Evolutionary conservation across 2,329 filamentous ascomycete species (phyloP).

Genomic region (Raffaelea ambrosiae): DNA sequence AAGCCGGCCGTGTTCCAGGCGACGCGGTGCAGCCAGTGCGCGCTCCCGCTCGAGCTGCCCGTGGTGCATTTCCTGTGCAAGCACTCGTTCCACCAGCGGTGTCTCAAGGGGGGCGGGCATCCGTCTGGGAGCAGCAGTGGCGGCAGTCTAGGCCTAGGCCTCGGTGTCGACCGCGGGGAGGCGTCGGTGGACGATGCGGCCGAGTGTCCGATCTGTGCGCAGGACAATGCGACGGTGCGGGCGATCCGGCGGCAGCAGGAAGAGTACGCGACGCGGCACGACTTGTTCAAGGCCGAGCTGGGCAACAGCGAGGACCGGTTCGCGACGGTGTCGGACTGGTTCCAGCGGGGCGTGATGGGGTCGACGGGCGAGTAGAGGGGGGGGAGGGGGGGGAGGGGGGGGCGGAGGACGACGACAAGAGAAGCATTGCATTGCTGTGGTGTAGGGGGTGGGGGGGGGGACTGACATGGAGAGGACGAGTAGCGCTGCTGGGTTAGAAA

Average conservation of each 20-base stretch:
- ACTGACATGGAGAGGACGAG: no score
- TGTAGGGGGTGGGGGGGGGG: no score
- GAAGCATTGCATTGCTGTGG: no score
- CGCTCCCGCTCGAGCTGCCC: conserved; percentile 70
- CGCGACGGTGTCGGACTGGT: conserved; percentile 88
- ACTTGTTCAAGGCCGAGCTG: conserved; percentile 77
- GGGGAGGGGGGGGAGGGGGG: not conserved
- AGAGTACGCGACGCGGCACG: conserved; percentile 78
- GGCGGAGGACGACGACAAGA: not conserved
- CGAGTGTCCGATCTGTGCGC: conserved; percentile 80
- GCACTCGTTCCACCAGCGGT: conserved; percentile 91
- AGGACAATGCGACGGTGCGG: conserved; percentile 77
- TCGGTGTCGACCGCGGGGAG: conserved; percentile 22
- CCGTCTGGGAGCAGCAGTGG: conserved; percentile 17
- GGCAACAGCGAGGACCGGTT: conserved; percentile 73
- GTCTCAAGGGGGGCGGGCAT: conserved; percentile 51
- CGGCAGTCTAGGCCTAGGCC: no score
- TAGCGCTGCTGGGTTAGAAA: no score
- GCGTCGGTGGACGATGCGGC: conserved; percentile 18
- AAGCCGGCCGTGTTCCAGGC: conserved; percentile 88
- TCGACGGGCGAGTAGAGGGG: conserved; percentile 17
- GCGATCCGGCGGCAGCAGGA: conserved; percentile 81
- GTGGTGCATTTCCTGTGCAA: conserved; percentile 96
- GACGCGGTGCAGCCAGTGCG: conserved; percentile 78
- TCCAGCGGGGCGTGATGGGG: conserved; percentile 85